Percentiles rank a stretch among this genome's conserved stretches.
phyloP scores from a whole-genome alignment of 2,329 filamentous ascomycete species.

The Aaosphaeria arxii region DNA sequence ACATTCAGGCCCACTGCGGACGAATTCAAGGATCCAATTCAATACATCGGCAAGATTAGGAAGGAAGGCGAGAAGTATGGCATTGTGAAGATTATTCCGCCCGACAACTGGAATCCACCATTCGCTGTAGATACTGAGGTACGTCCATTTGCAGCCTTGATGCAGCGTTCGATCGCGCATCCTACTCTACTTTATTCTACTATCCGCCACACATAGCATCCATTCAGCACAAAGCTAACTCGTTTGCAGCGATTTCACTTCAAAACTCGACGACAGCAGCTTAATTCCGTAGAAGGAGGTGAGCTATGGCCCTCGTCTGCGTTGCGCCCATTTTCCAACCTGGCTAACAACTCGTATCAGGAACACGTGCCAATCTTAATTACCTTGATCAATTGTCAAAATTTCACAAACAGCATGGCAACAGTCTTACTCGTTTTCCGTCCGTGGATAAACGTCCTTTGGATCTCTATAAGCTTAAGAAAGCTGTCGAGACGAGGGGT shows the following conservation, averaged over 20 bases:
- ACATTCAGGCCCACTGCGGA: slow-evolving; percentile 88
- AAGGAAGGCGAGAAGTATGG: slow-evolving; percentile 85
- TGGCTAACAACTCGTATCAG: slow-evolving; percentile 42
- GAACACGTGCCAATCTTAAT: slow-evolving; percentile 90
- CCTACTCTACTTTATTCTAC: too few species aligned
- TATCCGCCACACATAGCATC: too few species aligned
- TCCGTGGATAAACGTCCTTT: slow-evolving; percentile 97
- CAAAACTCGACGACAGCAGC: slow-evolving; percentile 88
- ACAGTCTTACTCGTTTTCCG: slow-evolving; percentile 87
- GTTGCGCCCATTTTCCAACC: slow-evolving; percentile 3
- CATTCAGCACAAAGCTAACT: too few species aligned
- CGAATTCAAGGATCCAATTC: slow-evolving; percentile 91
- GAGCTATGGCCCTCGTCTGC: slow-evolving; percentile 39
- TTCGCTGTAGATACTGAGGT: slow-evolving; percentile 98
- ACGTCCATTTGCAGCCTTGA: slow-evolving; percentile 28
- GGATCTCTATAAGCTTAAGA: slow-evolving; percentile 93
- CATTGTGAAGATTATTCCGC: slow-evolving; percentile 93
- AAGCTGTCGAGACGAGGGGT: slow-evolving; percentile 89
- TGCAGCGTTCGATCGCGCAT: neutral
- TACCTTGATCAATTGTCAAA: slow-evolving; percentile 94
- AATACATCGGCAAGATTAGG: slow-evolving; percentile 88
- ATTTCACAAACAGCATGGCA: slow-evolving; percentile 96
- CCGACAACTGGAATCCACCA: slow-evolving; percentile 87
- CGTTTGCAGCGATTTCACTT: slow-evolving; percentile 83
- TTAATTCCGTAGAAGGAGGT: slow-evolving; percentile 99